Evolutionary conservation across 1,284 basidiomycete species (phyloP).

Genomic region (Apiotrichum mycotoxinovorans): DNA sequence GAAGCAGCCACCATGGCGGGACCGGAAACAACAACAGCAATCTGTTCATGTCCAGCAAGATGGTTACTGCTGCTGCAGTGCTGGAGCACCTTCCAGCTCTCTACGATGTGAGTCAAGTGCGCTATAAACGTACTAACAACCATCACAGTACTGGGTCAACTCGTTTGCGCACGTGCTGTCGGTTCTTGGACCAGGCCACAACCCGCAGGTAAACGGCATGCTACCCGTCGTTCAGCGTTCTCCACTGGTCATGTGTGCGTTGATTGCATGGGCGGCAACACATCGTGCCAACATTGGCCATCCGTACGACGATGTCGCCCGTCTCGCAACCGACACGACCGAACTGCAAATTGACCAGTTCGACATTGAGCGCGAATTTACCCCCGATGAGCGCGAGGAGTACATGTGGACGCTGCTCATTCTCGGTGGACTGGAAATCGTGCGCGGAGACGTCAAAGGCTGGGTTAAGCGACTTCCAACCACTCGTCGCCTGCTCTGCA

Average conservation of each 20-base stretch:
- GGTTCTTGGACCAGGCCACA: conserved; percentile 29
- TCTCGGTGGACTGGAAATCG: conserved; percentile 32
- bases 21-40: conserved; percentile 4
- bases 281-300: conserved; percentile 29
- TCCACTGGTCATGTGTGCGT: conserved; percentile 30
- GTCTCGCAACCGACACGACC: conserved; percentile 29
- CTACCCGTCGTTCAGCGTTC: conserved; percentile 28
- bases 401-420: conserved; percentile 35
- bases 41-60: conserved; percentile 13
- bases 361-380: conserved; percentile 20
- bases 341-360: conserved; percentile 28
- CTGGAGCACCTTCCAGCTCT: conserved; percentile 21
- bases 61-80: conserved; percentile 21
- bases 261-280: conserved; percentile 34
- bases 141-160: conserved; percentile 29
- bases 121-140: not conserved
- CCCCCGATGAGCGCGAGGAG: conserved; percentile 25
- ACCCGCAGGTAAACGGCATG: conserved; percentile 26
- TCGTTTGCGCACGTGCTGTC: conserved; percentile 33
- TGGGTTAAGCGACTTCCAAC: conserved; percentile 22
- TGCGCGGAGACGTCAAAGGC: conserved; percentile 23
- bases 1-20: not conserved
- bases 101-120: conserved; percentile 11
- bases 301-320: conserved; percentile 30
- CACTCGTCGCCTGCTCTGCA: conserved; percentile 16